Conservation (phyloP, 2,329 filamentous ascomycete species). For the Cadophora sp. region DNA sequence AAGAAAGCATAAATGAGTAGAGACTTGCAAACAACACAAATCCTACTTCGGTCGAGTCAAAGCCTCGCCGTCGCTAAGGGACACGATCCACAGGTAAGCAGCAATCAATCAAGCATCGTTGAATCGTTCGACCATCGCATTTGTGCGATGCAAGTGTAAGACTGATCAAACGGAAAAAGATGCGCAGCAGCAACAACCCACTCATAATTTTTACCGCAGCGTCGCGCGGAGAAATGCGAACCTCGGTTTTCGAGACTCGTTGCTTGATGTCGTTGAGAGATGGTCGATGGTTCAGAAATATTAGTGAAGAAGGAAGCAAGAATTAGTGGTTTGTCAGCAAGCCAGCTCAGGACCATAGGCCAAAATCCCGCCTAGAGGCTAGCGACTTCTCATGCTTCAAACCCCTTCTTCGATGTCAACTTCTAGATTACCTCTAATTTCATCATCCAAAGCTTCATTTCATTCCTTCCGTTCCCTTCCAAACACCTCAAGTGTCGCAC, state of each 20-base stretch:
- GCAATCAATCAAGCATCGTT: neutral
- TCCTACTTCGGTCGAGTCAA: neutral
- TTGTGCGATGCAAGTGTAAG: neutral
- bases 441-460: neutral
- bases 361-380: neutral
- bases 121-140: neutral
- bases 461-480: too few relatives aligned
- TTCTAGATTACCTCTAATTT: neutral
- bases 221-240: neutral
- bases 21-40: too few relatives aligned
- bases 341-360: neutral
- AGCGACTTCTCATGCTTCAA: neutral
- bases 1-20: neutral
- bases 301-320: too few relatives aligned
- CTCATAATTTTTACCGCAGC: neutral
- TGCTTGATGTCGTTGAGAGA: neutral
- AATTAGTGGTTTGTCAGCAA: slow-evolving; percentile 1
- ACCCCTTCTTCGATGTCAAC: neutral
- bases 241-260: neutral
- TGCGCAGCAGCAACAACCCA: neutral
- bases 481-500: too few relatives aligned
- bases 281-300: too few relatives aligned
- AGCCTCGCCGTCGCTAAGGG: neutral
- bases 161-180: neutral
- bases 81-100: neutral